Evolutionary conservation across 2,329 filamentous ascomycete genomes (phyloP).

Genomic region (Lachnellula cervina): DNA sequence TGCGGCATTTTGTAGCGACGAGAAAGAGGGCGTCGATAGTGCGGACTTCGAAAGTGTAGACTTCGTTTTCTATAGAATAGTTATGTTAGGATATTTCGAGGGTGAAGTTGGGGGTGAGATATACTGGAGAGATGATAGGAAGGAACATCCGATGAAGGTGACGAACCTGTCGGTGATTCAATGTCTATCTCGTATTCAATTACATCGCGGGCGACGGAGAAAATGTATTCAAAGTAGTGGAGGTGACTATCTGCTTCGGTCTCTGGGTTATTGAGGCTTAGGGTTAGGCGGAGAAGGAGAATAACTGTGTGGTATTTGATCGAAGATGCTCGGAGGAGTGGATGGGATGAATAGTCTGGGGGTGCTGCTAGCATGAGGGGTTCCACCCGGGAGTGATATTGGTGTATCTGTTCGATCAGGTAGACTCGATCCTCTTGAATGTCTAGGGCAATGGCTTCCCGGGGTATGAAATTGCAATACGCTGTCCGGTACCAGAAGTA

Average conservation of each 20-base stretch:
- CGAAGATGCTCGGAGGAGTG: slow-evolving; percentile 9
- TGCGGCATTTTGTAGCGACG: slow-evolving; percentile 59
- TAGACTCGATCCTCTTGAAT: slow-evolving; percentile 8
- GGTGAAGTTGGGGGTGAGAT: background rate
- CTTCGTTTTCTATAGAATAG: slow-evolving; percentile 7
- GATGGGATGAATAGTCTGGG: slow-evolving; percentile 36
- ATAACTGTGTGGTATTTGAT: slow-evolving; percentile 10
- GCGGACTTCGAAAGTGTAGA: slow-evolving; percentile 29
- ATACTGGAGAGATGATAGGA: background rate
- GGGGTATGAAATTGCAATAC: slow-evolving; percentile 32
- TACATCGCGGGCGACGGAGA: slow-evolving; percentile 43
- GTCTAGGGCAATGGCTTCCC: slow-evolving; percentile 5
- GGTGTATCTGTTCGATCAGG: slow-evolving; percentile 13
- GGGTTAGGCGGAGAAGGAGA: slow-evolving; percentile 9
- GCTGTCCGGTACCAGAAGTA: slow-evolving; percentile 29
- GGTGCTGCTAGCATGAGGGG: slow-evolving; percentile 46
- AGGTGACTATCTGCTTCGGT: slow-evolving; percentile 12
- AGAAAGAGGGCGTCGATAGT: slow-evolving; percentile 60
- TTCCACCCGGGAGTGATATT: slow-evolving; percentile 9
- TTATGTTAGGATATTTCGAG: background rate
- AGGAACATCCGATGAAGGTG: too few species aligned
- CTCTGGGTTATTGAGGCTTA: slow-evolving; percentile 12
- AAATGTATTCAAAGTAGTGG: slow-evolving; percentile 54
- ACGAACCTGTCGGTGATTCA: background rate
- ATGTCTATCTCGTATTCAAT: slow-evolving; percentile 27